Base-by-base conservation (phyloP, 371 early-diverging fungal species). In the Mucor irregularis region DNA sequence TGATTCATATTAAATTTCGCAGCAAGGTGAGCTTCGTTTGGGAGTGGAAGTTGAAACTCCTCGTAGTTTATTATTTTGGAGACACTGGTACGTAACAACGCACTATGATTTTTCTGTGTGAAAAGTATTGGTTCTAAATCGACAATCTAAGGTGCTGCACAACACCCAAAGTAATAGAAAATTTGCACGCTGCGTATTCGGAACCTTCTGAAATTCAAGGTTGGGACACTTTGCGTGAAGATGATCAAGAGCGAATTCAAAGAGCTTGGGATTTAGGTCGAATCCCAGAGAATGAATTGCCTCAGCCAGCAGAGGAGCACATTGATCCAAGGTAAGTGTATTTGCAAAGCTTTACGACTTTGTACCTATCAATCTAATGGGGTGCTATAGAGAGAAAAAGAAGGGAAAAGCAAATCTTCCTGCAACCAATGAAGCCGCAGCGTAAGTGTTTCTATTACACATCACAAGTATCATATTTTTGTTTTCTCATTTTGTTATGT, bases 21-120 rank as follows among this genome's bases (percentile, higher is more conserved):
- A 66, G 66, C 33, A 43, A 37, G 66, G 61, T 8, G 61, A 61
- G 35, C 57, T 66, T 13, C 57, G 66, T 13, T 28, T 66, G 19
- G 66, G 66, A 22, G 61, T 61, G 6, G 61, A 66, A 33, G 34
- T 61, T 5, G 48, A 47, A 8, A 30, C 44, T 30, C 38, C 29
- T 17, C 35, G 14, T 17, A 42, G 59, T 35, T 48, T 49, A 7
- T 45, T 34, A 10, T 67, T n/a, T n/a, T n/a, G 68, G 68, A 58
- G 54, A 21, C 68, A 67, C 37, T 67, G 68, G 68, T 62, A 57
- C 44, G 25, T 13, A 17, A 14, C 13, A 3, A 11, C n/a, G 17
- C 14, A 26, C 22, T 34, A 25, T 11, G 1, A n/a, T 14, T 26
- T 24, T 24, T 26, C 6, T 24, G 7, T 26, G 2, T 5, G 10